Evolutionary conservation across 169 alveolate genomes (phyloP), one percentile per base, ranked within the genome.

Genomic region (Eimeria praecox): DNA sequence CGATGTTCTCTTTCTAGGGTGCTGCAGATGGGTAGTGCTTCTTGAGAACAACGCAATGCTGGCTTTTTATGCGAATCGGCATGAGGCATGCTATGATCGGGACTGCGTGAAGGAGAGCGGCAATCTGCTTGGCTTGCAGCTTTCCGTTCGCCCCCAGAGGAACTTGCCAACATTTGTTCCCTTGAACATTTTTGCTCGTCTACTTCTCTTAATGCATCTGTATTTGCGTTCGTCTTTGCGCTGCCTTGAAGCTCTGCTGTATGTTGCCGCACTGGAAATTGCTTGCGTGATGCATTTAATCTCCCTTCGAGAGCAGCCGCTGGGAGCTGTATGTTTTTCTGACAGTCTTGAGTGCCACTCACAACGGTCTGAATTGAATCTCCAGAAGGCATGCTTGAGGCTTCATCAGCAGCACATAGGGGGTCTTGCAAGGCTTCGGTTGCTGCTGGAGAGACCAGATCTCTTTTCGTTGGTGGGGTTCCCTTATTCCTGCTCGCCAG

Each of bases 91-190:
- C 46, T 30, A 0, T 30, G 44, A 10, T 66, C 46, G 44, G 78
- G 46, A 66, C 44, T 66, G 46, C 78, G 46, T 30, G 78, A n/a
- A 66, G 62, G 87, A n/a, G 87, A 35, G 49, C 86, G 16, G 33
- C 56, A 75, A 33, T 38, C 33, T 9, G 54, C 38, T 77, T 42
- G 87, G 8, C 44, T 38, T 77, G 12, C 42, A 77, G 87, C 38
- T 18, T 8, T 38, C 54, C 40, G 42, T 59, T 77, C 22, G 35
- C 38, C 42, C 78, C 46, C 78, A 30, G 44, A 30, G 24, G 44
- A 9, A 66, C 33, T 66, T 24, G 6, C 33, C 44, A 33, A 10
- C 78, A 24, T 66, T 27, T 0, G 42, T 66, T 66, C 33, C 1
- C 46, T 66, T 66, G 78, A 6, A 0, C 46, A 12, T 30, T 22